Conservation (phyloP, 106 monocot genomes). For the Dactylorhiza incarnata region DNA sequence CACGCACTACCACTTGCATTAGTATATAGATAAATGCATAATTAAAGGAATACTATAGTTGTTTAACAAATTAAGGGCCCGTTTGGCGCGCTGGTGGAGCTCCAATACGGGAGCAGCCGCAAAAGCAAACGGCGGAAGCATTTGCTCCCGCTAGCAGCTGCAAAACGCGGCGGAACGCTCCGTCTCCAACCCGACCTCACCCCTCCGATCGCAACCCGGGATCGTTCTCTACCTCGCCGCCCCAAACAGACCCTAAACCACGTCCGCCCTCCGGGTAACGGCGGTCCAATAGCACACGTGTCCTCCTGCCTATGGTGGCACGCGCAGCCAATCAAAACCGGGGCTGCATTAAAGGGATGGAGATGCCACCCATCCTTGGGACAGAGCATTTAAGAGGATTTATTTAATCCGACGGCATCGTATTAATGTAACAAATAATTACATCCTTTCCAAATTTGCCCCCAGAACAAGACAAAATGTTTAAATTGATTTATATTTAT, state of each 20-base stretch:
- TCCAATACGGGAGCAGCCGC: too few species aligned
- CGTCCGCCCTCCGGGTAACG: background rate
- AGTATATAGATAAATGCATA: too few species aligned
- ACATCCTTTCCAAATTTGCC: background rate
- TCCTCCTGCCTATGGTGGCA: background rate
- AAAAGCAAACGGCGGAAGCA: too few species aligned
- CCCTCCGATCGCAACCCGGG: too few species aligned
- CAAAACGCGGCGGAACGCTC: too few species aligned
- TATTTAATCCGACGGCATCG: slow-evolving; percentile 6
- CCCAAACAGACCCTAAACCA: background rate
- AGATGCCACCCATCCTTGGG: background rate
- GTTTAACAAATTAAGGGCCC: too few species aligned
- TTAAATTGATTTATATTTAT: background rate
- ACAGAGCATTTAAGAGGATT: slow-evolving; percentile 8
- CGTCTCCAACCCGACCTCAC: too few species aligned
- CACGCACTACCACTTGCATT: too few species aligned
- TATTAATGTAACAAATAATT: background rate
- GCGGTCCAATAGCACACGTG: background rate
- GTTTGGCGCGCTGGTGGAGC: too few species aligned
- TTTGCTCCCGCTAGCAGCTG: too few species aligned
- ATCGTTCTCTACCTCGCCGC: too few species aligned
- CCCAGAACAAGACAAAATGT: background rate
- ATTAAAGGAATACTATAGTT: too few species aligned
- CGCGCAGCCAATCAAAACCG: background rate
- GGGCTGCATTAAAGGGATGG: background rate